phyloP scores from a whole-genome alignment of 176 grass and related monocot genomes.

The Oryza australiensis region DNA sequence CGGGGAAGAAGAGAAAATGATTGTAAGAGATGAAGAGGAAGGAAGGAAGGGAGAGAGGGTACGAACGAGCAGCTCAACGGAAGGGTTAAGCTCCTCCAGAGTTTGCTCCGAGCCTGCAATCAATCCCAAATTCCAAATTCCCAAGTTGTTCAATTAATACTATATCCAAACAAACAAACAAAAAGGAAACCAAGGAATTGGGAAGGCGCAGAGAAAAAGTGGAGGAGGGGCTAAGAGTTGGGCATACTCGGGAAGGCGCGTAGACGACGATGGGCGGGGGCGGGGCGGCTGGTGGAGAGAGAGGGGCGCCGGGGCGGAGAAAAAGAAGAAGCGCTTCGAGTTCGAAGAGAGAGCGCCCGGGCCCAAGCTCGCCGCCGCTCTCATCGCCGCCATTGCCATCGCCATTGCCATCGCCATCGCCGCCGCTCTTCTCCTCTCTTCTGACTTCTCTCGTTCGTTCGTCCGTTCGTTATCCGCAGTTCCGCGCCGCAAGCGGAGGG shows the following conservation, averaged over 20 bases:
- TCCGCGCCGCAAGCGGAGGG: no score
- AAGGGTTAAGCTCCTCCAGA: conserved; percentile 40
- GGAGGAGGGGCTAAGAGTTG: not conserved
- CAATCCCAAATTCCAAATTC: not conserved
- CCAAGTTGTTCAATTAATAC: not conserved
- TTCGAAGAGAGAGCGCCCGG: not conserved
- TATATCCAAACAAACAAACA: no score
- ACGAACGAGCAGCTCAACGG: conserved; percentile 36
- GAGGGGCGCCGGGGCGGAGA: not conserved
- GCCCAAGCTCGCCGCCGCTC: not conserved
- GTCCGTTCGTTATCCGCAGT: not conserved
- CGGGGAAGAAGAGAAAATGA: no score
- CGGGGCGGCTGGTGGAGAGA: not conserved
- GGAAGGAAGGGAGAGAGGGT: not conserved
- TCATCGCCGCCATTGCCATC: conserved; percentile 14
- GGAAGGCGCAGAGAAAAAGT: no score
- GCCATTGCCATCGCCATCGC: not conserved
- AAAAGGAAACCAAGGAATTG: no score
- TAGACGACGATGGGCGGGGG: not conserved
- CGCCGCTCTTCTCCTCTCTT: no score
- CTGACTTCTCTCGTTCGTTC: no score
- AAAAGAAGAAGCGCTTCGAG: not conserved
- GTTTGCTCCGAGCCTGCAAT: conserved; percentile 15
- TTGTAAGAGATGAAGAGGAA: not conserved
- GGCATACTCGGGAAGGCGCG: conserved; percentile 39